Base-by-base conservation (phyloP, 2,329 filamentous ascomycete species). In the Akanthomyces muscarius region DNA sequence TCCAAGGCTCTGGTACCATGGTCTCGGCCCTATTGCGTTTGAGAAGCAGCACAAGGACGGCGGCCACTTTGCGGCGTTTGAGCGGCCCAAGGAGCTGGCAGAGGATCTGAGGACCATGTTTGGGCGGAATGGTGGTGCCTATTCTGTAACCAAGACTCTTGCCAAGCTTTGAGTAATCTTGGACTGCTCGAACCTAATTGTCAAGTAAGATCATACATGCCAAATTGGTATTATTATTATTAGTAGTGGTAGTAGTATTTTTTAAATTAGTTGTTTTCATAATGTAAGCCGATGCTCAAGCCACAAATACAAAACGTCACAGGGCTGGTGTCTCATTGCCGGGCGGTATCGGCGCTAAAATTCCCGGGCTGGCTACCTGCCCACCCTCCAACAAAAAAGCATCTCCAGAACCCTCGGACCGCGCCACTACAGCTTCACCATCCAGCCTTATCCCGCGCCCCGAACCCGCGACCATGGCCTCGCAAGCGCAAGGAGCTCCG, bases 51-150 rank as follows among this genome's bases (percentile, higher is more conserved):
- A 82, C 61, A 74, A 78, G 13, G 76, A 75, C 25, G 82, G 82
- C 1, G 83, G 84, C 0, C 84, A 86, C 69, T 86, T 86, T 68
- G 83, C 82, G 6, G 81, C 84, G 2, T 81, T 77, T 69, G 84
- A 87, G 70, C 72, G 74, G 36, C 84, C 84, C 0, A 75, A 82
- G 45, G 72, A 77, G 18, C 73, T 86, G 45, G 79, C 76, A 0
- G 73, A 71, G 18, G 84, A 86, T 69, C 65, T 87, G 63, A 74
- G 75, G 65, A 76, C 76, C 13, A 86, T 86, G 83, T 86, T 86
- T 72, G 79, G 80, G 1, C 80, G 78, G 65, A 74, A 73, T 0
- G 80, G 80, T 2, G 78, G 78, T 11, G 80, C 78, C 2, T 77
- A 72, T 67, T 71, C 70, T 5, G 72, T 76, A 30, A 68, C 75